Conservation (phyloP, 345 rosid species). For the Cardamine chenopodiifolia region DNA sequence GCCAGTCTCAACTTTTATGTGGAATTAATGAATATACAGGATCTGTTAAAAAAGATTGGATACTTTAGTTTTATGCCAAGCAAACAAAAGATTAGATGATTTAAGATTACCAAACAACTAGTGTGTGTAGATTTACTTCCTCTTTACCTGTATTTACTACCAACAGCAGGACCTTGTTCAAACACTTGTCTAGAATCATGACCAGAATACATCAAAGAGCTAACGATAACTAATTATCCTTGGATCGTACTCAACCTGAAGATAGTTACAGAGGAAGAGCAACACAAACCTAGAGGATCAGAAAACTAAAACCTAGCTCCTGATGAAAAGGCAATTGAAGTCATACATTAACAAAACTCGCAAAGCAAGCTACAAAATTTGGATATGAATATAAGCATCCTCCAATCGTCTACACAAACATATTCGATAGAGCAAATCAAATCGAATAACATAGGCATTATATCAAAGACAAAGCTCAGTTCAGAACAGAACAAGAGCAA, state of each 20-base stretch:
- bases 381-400: not conserved
- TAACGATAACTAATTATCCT: slow-evolving; percentile 52
- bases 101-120: too few species aligned
- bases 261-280: too few species aligned
- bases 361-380: not conserved
- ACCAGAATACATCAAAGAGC: too few species aligned
- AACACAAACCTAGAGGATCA: not conserved
- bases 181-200: too few species aligned
- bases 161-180: too few species aligned
- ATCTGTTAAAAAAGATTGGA: too few species aligned
- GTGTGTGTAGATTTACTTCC: too few species aligned
- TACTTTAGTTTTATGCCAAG: too few species aligned
- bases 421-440: not conserved
- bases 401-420: not conserved
- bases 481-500: not conserved
- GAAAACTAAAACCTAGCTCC: slow-evolving; percentile 7
- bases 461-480: not conserved
- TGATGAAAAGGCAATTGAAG: not conserved
- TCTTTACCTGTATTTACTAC: too few species aligned
- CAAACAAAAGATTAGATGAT: too few species aligned
- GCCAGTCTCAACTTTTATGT: too few species aligned
- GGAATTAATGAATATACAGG: too few species aligned
- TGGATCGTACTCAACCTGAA: slow-evolving; percentile 91
- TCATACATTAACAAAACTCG: not conserved
- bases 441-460: not conserved